Base-by-base conservation (phyloP, 148 eudicot species). In the Suaeda aralocaspica region DNA sequence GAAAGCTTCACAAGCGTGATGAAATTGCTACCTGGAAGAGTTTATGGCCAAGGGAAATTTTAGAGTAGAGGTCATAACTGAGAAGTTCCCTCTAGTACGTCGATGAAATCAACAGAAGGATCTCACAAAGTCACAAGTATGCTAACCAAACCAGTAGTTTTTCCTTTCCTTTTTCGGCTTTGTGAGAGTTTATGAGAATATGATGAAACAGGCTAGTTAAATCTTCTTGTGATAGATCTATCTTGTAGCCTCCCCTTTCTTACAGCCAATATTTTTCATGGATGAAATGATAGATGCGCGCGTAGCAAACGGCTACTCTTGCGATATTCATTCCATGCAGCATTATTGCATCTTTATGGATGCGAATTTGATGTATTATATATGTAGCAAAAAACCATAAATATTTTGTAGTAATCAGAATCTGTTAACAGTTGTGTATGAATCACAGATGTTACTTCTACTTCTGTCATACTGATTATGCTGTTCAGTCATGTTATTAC, bases 1-100 rank as follows among this genome's bases (percentile, higher is more conserved):
- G 92, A 70, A 94, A 86, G 76, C 86, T 94, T 22, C 15, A 77
- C 66, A 64, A 56, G 26, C 28, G 70, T 0, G 77, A 86, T n/a
- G 97, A 89, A 76, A 87, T 91, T 45, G 77, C 84, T 13, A 77
- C 70, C 29, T 94, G 99, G 99, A 89, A 79, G 73, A 80, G 59
- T 55, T 77, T 94, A 29, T 89, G 99, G 97, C 99, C 97, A 9
- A 67, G 84, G 19, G 84, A 85, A 24, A 79, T 85, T 68, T 72
- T 93, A 82, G 96, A 93, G 68, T 92, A 86, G 75, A 73, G 22
- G 24, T 41, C 66, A 36, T 50, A 45, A 33, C 5, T 34, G 25
- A 29, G 14, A 36, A 21, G 4, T 24, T 44, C 12, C 24, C 55
- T 29, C 49, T 31, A 21, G n/a, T n/a, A n/a, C n/a, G n/a, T n/a